These are phyloP conservation scores for Lathyrus oleraceus DNA, from an alignment of 306 rosid genomes.

Conservation along the genomic window DNA sequence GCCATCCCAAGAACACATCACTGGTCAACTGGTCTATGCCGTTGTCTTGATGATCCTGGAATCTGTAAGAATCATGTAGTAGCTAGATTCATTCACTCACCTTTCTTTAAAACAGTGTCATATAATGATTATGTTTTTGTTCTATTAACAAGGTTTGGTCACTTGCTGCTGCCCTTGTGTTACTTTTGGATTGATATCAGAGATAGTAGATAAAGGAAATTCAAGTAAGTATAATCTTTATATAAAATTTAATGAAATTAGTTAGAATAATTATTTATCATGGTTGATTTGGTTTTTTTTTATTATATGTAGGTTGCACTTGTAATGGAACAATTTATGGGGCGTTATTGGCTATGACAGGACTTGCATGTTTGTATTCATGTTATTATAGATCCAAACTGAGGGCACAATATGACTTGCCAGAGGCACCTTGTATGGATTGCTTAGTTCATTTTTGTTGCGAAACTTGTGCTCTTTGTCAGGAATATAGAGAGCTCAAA, in stretches of 20 bases:
- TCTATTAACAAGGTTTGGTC: slow-evolving; percentile 48
- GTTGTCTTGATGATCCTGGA: slow-evolving; percentile 63
- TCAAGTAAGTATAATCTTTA: slow-evolving; percentile 42
- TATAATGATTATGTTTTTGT: too few species aligned
- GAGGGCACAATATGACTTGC: slow-evolving; percentile 64
- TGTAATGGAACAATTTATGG: slow-evolving; percentile 46
- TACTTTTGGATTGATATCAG: slow-evolving; percentile 71
- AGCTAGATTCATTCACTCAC: not conserved
- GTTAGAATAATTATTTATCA: not conserved
- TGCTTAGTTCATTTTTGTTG: slow-evolving; percentile 73
- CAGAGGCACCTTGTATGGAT: slow-evolving; percentile 71
- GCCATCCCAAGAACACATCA: not conserved
- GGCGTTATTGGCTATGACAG: slow-evolving; percentile 37
- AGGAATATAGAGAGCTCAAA: slow-evolving; percentile 72
- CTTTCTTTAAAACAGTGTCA: not conserved
- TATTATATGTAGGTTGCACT: slow-evolving; percentile 45
- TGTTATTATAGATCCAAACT: slow-evolving; percentile 58
- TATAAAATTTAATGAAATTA: not conserved
- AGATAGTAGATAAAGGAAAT: slow-evolving; percentile 53
- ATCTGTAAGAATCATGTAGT: slow-evolving; percentile 45
- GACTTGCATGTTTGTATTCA: slow-evolving; percentile 56
- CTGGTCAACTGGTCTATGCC: slow-evolving; percentile 76
- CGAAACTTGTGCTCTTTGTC: slow-evolving; percentile 67
- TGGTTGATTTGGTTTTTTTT: not conserved
- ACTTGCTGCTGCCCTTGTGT: slow-evolving; percentile 71